These are phyloP conservation scores for Lodderomyces metapsilosis DNA, from an alignment of 1,139 yeast genomes.

Conservation along the genomic window DNA sequence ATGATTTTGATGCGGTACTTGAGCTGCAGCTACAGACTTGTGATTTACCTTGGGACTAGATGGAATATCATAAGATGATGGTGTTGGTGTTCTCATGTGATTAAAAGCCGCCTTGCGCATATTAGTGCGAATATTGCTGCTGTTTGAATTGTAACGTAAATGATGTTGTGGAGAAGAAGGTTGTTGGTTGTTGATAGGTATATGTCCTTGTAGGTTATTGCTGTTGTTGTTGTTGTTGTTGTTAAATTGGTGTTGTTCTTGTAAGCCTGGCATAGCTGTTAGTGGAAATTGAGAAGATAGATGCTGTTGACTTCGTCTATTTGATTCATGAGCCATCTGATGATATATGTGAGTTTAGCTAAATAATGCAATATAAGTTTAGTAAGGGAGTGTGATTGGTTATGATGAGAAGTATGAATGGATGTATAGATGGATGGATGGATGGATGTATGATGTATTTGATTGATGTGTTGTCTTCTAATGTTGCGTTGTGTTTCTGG, in stretches of 20 bases:
- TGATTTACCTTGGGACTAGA: constrained; percentile 37
- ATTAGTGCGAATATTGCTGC: constrained; percentile 11
- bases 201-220: constrained; percentile 4
- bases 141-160: constrained; percentile 3
- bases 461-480: background rate
- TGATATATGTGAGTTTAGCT: constrained; percentile 37
- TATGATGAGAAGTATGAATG: background rate
- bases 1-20: constrained; percentile 28
- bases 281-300: constrained; percentile 23
- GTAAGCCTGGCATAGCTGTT: constrained; percentile 12
- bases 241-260: constrained; percentile 4
- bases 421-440: too few species aligned
- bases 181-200: constrained; percentile 4
- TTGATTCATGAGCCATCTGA: constrained; percentile 32
- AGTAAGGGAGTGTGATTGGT: background rate
- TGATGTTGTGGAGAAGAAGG: constrained; percentile 13
- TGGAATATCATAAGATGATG: constrained; percentile 44
- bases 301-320: constrained; percentile 30
- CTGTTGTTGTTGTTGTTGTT: constrained; percentile 11
- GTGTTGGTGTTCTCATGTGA: constrained; percentile 39
- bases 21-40: background rate
- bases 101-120: constrained; percentile 11
- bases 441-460: too few species aligned
- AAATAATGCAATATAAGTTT: constrained; percentile 13
- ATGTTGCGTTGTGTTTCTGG: too few species aligned